Base-by-base conservation (phyloP, 768 basidiomycete species). In the Naematelia encephala region DNA sequence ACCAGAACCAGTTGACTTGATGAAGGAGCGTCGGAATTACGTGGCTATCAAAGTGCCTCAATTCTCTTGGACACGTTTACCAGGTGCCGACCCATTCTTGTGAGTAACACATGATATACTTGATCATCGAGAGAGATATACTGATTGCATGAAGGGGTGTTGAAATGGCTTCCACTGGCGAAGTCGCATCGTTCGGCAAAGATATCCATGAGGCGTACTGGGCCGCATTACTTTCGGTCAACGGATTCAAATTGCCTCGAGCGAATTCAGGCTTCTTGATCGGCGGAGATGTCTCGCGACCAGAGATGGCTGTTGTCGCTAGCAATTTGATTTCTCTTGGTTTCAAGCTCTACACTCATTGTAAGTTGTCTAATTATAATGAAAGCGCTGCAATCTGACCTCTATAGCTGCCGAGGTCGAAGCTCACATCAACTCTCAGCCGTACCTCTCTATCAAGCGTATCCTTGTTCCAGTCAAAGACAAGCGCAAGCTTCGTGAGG, bases 101-200 rank as follows among this genome's bases (percentile, higher is more conserved):
- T 91, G 92, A 60, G 91, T 94, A 90, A 90, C 63, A 76, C 88
- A 83, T n/a, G 13, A 11, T 25, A 27, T 39, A 4, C 8, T 5
- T 4, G 5, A 4, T 49, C 2, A 39, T 8, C 34, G 34, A 39
- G 30, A 4, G 3, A 53, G n/a, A 34, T 5, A 21, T 16, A 27
- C 48, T 55, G 25, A 34, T 12, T 29, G 43, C 25, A 27, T 54
- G 22, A 25, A 59, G 27, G 23, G 58, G 48, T 56, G 54, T 73
- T 90, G 92, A 96, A 81, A 98, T 97, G 94, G 92, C 93, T 2
- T 92, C 90, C 72, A 97, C 94, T 5, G 94, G 94, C 30, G 94
- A 99, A 78, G 91, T 99, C 26, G 96, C 96, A 12, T 86, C 89
- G 66, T 99, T 98, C 76, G 96, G 93, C 29, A 84, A 85, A 69